Evolutionary conservation across 2,329 filamentous ascomycete species (phyloP).

Genomic region (Arthrinium phaeospermum): DNA sequence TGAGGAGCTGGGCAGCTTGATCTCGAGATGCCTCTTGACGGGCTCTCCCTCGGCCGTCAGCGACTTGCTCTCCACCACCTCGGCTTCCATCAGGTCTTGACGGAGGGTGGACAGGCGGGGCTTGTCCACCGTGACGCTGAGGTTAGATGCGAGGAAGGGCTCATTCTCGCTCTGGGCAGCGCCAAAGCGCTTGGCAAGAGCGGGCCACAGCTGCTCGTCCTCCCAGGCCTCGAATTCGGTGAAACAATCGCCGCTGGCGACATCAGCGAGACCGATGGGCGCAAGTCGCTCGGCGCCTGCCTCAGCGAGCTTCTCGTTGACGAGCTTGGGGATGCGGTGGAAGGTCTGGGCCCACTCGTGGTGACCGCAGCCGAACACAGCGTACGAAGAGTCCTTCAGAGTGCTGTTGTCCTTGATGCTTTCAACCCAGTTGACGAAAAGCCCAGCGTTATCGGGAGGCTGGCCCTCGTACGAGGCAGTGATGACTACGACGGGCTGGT

Average conservation of each 20-base stretch:
- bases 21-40: conserved; percentile 68
- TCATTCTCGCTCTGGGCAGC: not conserved
- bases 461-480: conserved; percentile 63
- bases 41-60: conserved; percentile 50
- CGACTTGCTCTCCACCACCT: conserved; percentile 58
- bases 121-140: conserved; percentile 26
- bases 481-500: conserved; percentile 59
- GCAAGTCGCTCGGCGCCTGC: conserved; percentile 46
- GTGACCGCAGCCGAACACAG: conserved; percentile 61
- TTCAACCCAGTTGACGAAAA: conserved; percentile 61
- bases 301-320: conserved; percentile 58
- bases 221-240: conserved; percentile 63
- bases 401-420: conserved; percentile 50
- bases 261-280: conserved; percentile 59
- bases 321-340: conserved; percentile 61
- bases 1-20: conserved; percentile 69
- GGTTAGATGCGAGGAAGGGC: not conserved
- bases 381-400: conserved; percentile 60
- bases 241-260: conserved; percentile 57
- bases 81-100: conserved; percentile 62
- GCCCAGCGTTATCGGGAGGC: conserved; percentile 61
- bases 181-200: conserved; percentile 7
- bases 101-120: conserved; percentile 29
- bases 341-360: conserved; percentile 58
- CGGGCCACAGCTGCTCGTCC: conserved; percentile 16